phyloP scores from a whole-genome alignment of 2,329 filamentous ascomycete genomes.

The Ophiosphaerella herpotricha region DNA sequence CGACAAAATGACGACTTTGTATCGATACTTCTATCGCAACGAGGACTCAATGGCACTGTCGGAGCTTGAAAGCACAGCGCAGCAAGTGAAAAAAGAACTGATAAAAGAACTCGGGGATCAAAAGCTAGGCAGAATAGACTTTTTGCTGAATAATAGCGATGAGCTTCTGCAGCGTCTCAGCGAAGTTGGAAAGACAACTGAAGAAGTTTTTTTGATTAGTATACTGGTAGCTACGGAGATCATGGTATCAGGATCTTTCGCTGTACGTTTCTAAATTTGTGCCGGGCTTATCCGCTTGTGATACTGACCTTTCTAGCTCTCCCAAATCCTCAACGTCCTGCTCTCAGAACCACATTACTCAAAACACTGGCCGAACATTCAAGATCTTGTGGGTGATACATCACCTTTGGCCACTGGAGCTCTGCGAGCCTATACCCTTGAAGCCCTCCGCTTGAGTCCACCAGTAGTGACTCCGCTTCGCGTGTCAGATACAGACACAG shows the following conservation, averaged over 20 bases:
- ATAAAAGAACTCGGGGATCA: constrained; percentile 1
- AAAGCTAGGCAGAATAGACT: constrained; percentile 1
- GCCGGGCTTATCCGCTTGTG: too few relatives aligned
- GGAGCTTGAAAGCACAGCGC: constrained; percentile 7
- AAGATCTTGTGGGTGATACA: constrained; percentile 3
- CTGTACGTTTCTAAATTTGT: constrained; percentile 2
- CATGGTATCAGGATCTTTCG: constrained; percentile 5
- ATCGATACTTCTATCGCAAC: constrained; percentile 37
- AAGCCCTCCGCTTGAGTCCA: constrained; percentile 11
- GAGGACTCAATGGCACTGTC: constrained; percentile 28
- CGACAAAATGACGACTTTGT: constrained; percentile 29
- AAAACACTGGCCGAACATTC: constrained; percentile 13
- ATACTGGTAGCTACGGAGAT: constrained; percentile 6
- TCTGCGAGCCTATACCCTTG: constrained; percentile 11
- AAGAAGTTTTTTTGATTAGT: constrained; percentile 11
- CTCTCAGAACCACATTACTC: constrained; percentile 12
- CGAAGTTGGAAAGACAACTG: constrained; percentile 9
- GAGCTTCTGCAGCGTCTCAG: constrained; percentile 10
- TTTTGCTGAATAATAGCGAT: constrained; percentile 3
- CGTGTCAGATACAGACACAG: not conserved
- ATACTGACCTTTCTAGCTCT: constrained; percentile 2
- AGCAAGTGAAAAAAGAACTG: constrained; percentile 6
- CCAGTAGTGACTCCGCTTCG: constrained; percentile 6
- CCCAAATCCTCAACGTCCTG: constrained; percentile 14
- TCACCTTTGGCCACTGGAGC: constrained; percentile 2